Percentiles rank a stretch among this genome's conserved stretches.
These are phyloP conservation scores for Nadsonia starkeyi-henricii DNA, from an alignment of 1,139 yeast species.

Conservation along the genomic window DNA sequence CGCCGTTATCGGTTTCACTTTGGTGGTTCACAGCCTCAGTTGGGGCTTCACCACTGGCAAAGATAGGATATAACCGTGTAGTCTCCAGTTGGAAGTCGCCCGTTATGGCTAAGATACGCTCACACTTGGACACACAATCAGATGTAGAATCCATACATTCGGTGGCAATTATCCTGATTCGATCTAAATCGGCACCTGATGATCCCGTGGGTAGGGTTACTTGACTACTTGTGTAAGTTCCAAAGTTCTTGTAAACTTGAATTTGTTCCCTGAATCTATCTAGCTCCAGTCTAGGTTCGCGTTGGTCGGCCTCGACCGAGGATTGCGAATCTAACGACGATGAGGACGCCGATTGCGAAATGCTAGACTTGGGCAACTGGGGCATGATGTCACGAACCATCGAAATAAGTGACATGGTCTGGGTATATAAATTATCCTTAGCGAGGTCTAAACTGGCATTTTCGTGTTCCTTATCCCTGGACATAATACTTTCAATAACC, in stretches of 20 bases:
- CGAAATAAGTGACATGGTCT: background rate
- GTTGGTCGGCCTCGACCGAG: background rate
- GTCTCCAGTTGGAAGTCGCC: slow-evolving; percentile 62
- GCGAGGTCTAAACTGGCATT: slow-evolving; percentile 22
- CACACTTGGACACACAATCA: slow-evolving; percentile 32
- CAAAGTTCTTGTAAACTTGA: background rate
- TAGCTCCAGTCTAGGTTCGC: background rate
- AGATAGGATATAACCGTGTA: slow-evolving; percentile 63
- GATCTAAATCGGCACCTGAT: slow-evolving; percentile 9
- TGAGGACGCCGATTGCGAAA: background rate
- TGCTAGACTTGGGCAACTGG: too few species aligned
- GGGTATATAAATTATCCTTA: slow-evolving; percentile 17
- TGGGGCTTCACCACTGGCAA: slow-evolving; percentile 15
- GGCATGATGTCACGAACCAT: background rate
- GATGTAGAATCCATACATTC: slow-evolving; percentile 24
- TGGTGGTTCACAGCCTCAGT: slow-evolving; percentile 7
- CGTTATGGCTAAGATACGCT: slow-evolving; percentile 36
- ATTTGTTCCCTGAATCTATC: background rate
- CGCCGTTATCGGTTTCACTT: background rate
- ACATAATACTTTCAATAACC: slow-evolving; percentile 21
- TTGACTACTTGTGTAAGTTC: background rate
- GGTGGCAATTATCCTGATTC: slow-evolving; percentile 14
- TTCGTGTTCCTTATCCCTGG: slow-evolving; percentile 7
- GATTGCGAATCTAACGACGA: background rate
- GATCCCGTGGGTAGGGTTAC: background rate